Conservation (phyloP, 305 asterid species). For the Fraxinus ornus region DNA sequence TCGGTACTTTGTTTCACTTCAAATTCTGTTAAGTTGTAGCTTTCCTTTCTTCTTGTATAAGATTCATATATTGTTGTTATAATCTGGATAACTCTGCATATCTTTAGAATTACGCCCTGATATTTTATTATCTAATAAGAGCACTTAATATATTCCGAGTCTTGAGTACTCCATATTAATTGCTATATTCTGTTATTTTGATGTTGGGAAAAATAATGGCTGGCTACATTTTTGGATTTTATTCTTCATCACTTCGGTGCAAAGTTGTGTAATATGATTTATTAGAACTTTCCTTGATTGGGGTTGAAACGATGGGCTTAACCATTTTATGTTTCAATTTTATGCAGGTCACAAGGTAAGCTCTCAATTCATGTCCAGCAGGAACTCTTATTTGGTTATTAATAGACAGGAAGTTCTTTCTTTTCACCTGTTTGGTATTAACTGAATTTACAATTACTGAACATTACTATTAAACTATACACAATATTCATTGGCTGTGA, state of each 20-base stretch:
- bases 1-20: conserved; percentile 2
- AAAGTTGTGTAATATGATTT: conserved; percentile 20
- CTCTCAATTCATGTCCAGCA: conserved; percentile 35
- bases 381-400: conserved; percentile 35
- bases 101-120: background rate
- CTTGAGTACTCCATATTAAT: background rate
- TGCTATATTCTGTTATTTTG: background rate
- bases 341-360: conserved; percentile 89
- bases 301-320: conserved; percentile 19
- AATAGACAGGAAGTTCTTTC: conserved; percentile 32
- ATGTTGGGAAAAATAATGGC: background rate
- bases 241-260: conserved; percentile 7
- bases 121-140: too few relatives aligned
- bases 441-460: conserved; percentile 8
- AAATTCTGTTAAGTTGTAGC: conserved; percentile 4
- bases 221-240: conserved; percentile 6
- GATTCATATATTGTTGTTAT: conserved; percentile 2
- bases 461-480: background rate
- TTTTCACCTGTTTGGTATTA: conserved; percentile 1
- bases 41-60: background rate
- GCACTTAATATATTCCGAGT: too few relatives aligned
- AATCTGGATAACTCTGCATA: conserved; percentile 6
- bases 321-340: conserved; percentile 20
- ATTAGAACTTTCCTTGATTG: conserved; percentile 12
- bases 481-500: conserved; percentile 12